Conservation (phyloP, 495 filamentous ascomycete species). For the Clohesyomyces aquaticus region DNA sequence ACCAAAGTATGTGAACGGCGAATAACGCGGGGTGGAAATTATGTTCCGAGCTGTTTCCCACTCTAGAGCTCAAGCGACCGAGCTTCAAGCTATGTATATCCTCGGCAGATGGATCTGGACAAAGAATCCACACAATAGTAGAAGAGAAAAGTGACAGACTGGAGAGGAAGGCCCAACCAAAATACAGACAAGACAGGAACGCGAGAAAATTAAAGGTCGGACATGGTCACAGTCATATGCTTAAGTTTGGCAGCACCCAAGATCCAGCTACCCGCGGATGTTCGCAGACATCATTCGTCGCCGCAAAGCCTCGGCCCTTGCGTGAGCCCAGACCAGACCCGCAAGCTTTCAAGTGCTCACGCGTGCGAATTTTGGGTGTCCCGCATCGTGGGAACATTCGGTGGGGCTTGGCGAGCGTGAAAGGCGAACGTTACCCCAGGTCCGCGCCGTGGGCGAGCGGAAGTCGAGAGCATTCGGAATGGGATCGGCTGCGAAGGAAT, state of each 20-base stretch:
- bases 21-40: conserved; percentile 6
- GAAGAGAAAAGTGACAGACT: neutral
- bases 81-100: neutral
- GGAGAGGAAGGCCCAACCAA: conserved; percentile 4
- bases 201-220: conserved; percentile 4
- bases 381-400: conserved; percentile 12
- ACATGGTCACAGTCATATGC: conserved; percentile 21
- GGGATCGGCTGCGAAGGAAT: conserved; percentile 34
- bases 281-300: conserved; percentile 21
- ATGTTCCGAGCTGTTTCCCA: conserved; percentile 3
- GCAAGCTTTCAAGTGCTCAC: conserved; percentile 15
- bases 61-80: conserved; percentile 17
- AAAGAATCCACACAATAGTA: conserved; percentile 12
- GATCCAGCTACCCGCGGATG: conserved; percentile 28
- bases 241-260: neutral
- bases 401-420: conserved; percentile 4
- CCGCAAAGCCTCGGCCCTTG: conserved; percentile 32
- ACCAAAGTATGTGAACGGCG: no score
- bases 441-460: conserved; percentile 33
- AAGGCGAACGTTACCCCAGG: conserved; percentile 31
- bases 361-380: conserved; percentile 12
- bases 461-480: conserved; percentile 24
- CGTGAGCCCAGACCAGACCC: conserved; percentile 26
- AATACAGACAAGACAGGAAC: neutral
- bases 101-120: conserved; percentile 12